A percentile compares a stretch with the other conserved stretches of the same genome.
phyloP scores from a whole-genome alignment of 768 basidiomycete species.

The Russula olivacea region DNA sequence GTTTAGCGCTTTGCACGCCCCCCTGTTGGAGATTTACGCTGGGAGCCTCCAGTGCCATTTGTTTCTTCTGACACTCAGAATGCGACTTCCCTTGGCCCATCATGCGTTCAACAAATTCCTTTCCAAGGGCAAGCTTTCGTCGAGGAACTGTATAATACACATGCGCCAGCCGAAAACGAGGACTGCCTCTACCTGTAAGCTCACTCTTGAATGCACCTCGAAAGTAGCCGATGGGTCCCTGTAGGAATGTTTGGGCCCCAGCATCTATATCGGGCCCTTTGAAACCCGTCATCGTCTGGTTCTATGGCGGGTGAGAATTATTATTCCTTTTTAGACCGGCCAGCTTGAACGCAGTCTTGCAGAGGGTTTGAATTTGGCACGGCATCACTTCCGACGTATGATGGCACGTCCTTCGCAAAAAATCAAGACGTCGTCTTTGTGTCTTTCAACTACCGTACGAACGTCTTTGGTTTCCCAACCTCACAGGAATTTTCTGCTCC shows the following conservation, averaged over 20 bases:
- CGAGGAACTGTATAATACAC: background rate
- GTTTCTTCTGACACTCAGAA: conserved; percentile 5
- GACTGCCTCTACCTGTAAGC: conserved; percentile 17
- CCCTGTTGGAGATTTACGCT: conserved; percentile 8
- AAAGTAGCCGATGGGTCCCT: background rate
- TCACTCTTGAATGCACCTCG: background rate
- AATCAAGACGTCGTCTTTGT: conserved; percentile 15
- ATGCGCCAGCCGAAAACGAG: conserved; percentile 3
- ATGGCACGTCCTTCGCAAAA: conserved; percentile 16
- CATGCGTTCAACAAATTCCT: conserved; percentile 15
- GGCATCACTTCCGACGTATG: conserved; percentile 8
- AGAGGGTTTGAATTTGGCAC: conserved; percentile 8
- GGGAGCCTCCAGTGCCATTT: conserved; percentile 10
- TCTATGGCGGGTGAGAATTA: conserved; percentile 16
- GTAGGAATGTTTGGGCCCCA: conserved; percentile 17
- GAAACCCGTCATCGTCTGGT: conserved; percentile 18
- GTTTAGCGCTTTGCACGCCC: conserved; percentile 16
- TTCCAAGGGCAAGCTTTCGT: background rate
- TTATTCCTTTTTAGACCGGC: background rate
- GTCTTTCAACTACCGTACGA: conserved; percentile 20
- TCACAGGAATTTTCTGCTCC: conserved; percentile 4
- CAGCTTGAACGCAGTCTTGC: background rate
- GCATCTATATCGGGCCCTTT: background rate
- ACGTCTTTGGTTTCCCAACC: conserved; percentile 17
- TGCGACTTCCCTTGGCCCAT: conserved; percentile 12